Base-by-base conservation (phyloP, 164 flowering plant species). In the Annona cherimola region DNA sequence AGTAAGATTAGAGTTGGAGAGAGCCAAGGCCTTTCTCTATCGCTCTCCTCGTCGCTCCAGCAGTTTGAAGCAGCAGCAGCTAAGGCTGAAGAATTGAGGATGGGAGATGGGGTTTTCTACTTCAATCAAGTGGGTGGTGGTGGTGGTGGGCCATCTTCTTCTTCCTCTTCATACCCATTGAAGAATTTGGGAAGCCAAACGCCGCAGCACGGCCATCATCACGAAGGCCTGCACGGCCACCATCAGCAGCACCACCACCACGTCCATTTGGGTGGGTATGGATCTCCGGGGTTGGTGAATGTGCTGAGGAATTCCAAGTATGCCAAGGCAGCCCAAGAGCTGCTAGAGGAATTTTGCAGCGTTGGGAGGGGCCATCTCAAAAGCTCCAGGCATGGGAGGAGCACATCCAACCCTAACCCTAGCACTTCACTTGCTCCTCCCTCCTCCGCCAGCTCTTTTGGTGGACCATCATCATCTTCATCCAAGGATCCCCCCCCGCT, bases 271-370 rank as follows among this genome's bases (percentile, higher is more conserved):
- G 70, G 81, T 20, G 89, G 89, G 20, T 80, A 73, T 63, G 84
- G 88, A 14, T 84, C 93, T 39, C 9, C 71, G 42, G 83, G 81
- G 2, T 61, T 78, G 46, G 75, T 87, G 46, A 86, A 84, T 68
- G 76, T 80, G 26, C 67, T 93, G 80, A 89, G 92, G 77, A 88
- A 83, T 77, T 89, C 98, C 0, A 90, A 82, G 86, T 93, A 92
- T 71, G 80, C 76, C 16, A 93, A 84, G 63, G 83, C 99, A 12
- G 89, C 97, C 1, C 90, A 85, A 76, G 96, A 95, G 69, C 78
- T 95, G 78, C 68, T 95, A 71, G 98, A 93, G 72, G 99, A 95
- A 78, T 93, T 95, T 66, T 95, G 99, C 74, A 90, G 91, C 77
- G 97, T 95, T 20, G 96, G 97, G 61, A 87, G 89, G 45, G 94